Percentiles rank a stretch among this genome's conserved stretches.
Conservation (phyloP, 2,329 filamentous ascomycete genomes). For the Aspergillus costaricaensis region DNA sequence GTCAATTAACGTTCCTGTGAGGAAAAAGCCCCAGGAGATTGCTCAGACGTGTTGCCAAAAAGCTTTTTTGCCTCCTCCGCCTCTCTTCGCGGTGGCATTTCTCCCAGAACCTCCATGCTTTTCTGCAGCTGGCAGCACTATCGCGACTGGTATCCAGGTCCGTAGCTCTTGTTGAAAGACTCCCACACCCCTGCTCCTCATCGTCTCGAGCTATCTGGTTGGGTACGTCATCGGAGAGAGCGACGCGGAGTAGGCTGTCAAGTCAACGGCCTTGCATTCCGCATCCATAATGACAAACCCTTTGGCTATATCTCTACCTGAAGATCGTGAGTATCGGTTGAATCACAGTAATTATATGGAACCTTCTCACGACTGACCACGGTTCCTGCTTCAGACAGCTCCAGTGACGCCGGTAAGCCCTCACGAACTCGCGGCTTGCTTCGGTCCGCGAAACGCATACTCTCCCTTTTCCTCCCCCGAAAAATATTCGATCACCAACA, state of each 20-base stretch:
- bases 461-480: background rate
- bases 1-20: no score
- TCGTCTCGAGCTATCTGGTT: conserved; percentile 37
- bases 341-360: background rate
- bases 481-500: background rate
- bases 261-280: background rate
- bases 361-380: background rate
- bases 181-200: conserved; percentile 33
- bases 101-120: background rate
- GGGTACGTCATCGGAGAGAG: background rate
- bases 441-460: background rate
- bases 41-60: background rate
- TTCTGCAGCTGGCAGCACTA: background rate
- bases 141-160: background rate
- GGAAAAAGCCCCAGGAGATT: no score
- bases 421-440: background rate
- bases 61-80: no score
- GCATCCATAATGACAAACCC: background rate
- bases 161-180: conserved; percentile 37
- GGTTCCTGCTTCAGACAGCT: background rate
- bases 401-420: background rate
- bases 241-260: background rate
- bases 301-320: background rate
- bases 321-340: background rate
- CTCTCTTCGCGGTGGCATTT: background rate